Base-by-base conservation (phyloP, 2,329 filamentous ascomycete genomes). In the Chaetothyriales sp. region DNA sequence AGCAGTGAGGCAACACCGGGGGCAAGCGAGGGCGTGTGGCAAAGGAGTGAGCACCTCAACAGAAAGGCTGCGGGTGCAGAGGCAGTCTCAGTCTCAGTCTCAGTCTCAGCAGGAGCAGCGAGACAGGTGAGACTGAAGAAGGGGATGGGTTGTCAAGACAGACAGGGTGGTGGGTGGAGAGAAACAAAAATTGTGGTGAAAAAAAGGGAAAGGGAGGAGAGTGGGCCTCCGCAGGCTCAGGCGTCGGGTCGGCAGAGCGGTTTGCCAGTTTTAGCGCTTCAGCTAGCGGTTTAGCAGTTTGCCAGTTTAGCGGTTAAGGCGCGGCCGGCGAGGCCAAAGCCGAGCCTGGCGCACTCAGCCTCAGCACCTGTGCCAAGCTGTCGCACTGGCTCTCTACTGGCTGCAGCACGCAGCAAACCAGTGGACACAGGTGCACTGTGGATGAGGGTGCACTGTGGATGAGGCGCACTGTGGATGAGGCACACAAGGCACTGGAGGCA, bases 21-120 rank as follows among this genome's bases (percentile, higher is more conserved):
- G 49, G 47, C 51, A 45, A 37, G 28, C 53, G 43, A 46, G 50
- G 18, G 52, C 29, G 52, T 45, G 48, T 45, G 48, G 46, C 52
- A 48, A 45, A 15, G 40, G 51, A 51, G 52, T 43, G 51, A 51
- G 52, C 51, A 58, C 56, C 54, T 55, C 54, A 52, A 58, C 51
- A 43, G 25, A 40, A 43, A 40, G 20, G 56, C 56, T 52, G 53
- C 54, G 52, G 50, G 51, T 55, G 46, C 56, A 40, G 33, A 9
- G 2, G 29, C 29, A 33, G 29, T 1, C 5, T 9, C 13, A 40
- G 33, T 40, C 33, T 40, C 33, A 40, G 33, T 15, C 33, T 40
- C 33, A 40, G 33, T 40, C 33, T 40, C 33, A 15, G 33, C 33
- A 15, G 4, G 15, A 15, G 33, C 33, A 40, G n/a, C n/a, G 33